Base-by-base conservation (phyloP, 495 filamentous ascomycete genomes). In the Neurospora sp. region DNA sequence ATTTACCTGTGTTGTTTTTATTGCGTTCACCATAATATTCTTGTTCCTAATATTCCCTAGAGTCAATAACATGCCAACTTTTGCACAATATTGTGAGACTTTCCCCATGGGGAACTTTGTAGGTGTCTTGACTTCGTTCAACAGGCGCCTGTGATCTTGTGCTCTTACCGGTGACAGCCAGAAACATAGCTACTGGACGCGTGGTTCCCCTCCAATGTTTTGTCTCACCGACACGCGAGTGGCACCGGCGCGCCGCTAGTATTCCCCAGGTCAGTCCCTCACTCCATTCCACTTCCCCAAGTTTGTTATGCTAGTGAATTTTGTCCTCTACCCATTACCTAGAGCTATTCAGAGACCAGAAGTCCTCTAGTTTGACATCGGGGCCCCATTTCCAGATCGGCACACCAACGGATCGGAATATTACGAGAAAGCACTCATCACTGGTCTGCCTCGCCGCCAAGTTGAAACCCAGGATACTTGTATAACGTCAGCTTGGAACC, bases 11-110 rank as follows among this genome's bases (percentile, higher is more conserved):
- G 72, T 72, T 41, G 69, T 53, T 40, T 31, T 69, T 68, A 70
- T 45, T 75, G 48, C n/a, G 69, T 75, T 72, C 65, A 72, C 69
- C 72, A 74, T 70, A 45, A 71, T 73, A 59, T 79, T 78, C 70
- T 74, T 78, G 74, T 77, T 76, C 74, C 70, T 77, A 75, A 73
- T 77, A 76, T 68, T 53, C 73, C 72, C 69, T 76, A 71, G 72
- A 77, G 73, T 79, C 73, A 79, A 76, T 75, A 76, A 74, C 70
- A 76, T 76, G 71, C 72, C 72, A 79, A 73, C 75, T 77, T 77
- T 80, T 61, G 53, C 53, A 35, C 53, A 35, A 61, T 6, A 16
- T 18, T 61, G 53, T 61, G 12, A 61, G 2, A 31, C 48, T 59
- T 59, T 61, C 53, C 27, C 53, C 27, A 35, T 61, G 27, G 53